phyloP scores from a whole-genome alignment of 1,284 basidiomycete species.

The Agaricales sp. region DNA sequence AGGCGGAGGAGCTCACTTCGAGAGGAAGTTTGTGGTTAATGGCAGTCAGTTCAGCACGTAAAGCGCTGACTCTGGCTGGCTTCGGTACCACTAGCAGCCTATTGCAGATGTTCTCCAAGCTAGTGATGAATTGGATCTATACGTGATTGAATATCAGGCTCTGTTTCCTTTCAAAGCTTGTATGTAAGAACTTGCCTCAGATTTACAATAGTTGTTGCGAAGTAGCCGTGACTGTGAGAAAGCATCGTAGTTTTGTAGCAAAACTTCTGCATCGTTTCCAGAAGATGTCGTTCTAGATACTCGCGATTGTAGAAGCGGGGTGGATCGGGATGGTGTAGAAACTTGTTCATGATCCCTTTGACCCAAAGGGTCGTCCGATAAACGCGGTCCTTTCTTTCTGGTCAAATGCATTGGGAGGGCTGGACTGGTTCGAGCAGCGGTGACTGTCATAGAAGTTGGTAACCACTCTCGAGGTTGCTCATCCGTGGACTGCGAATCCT shows the following conservation, averaged over 20 bases:
- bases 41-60: slow-evolving; percentile 91
- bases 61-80: slow-evolving; percentile 88
- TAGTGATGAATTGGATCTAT: slow-evolving; percentile 78
- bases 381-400: slow-evolving; percentile 37
- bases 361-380: slow-evolving; percentile 64
- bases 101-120: slow-evolving; percentile 90
- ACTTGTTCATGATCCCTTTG: slow-evolving; percentile 43
- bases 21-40: slow-evolving; percentile 95
- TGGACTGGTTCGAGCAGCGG: slow-evolving; percentile 61
- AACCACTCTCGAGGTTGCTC: slow-evolving; percentile 2
- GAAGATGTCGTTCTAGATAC: neutral
- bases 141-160: neutral
- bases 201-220: slow-evolving; percentile 83
- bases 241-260: slow-evolving; percentile 58
- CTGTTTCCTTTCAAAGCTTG: slow-evolving; percentile 1
- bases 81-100: slow-evolving; percentile 88
- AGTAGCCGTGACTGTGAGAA: slow-evolving; percentile 68
- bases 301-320: slow-evolving; percentile 43
- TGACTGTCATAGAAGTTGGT: slow-evolving; percentile 22
- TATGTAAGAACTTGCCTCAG: slow-evolving; percentile 46
- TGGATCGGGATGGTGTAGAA: slow-evolving; percentile 50
- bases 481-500: slow-evolving; percentile 4
- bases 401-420: slow-evolving; percentile 52
- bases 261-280: slow-evolving; percentile 31
- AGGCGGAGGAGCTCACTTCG: slow-evolving; percentile 45